Evolutionary conservation across 495 filamentous ascomycete species (phyloP), one percentile per base, ranked within the genome.

Genomic region (Penicillium argentinense): DNA sequence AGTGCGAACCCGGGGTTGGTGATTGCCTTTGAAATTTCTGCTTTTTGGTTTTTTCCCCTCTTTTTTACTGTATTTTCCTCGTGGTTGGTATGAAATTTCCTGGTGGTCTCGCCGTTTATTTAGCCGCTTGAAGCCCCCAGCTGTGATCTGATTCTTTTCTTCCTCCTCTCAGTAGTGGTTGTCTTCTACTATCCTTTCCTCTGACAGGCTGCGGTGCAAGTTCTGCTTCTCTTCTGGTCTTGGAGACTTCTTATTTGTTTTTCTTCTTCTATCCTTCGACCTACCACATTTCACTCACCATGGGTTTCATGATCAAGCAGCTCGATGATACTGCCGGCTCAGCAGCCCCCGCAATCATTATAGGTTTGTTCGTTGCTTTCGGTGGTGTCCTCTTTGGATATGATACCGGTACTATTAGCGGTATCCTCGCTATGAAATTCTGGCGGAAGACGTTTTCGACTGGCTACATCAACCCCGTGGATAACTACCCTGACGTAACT

Each of bases 361-460:
- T 96, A 62, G 91, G 89, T 48, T 53, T 88, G 18, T 95, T 95
- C 49, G 89, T 91, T 7, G 84, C 89, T 25, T 92, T 95, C 64
- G 89, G 89, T 54, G 89, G 89, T 75, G 76, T 95, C 41, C 77
- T 95, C 43, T 95, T 87, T 48, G 89, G 89, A 60, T 90, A 89
- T 76, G 88, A 95, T 54, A 93, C 89, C 4, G 89, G 89, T 38
- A 92, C 87, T 18, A 96, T 95, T 65, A 80, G 77, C 47, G 90
- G 90, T 62, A 90, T 96, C 56, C 65, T 92, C 7, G 87, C 84
- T 40, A 93, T 93, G 88, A 62, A 71, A 25, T 83, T 81, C 49
- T 97, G 90, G 76, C 78, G 81, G 32, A 47, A 78, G 9, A 68
- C 83, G 53, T 96, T 95, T 66, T 81, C 84, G 11, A 89, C 82